A percentile compares a stretch with the other conserved stretches of the same genome.
Evolutionary conservation across 805 yeast species (phyloP).

Genomic region (Myxozyma lipomycoides): DNA sequence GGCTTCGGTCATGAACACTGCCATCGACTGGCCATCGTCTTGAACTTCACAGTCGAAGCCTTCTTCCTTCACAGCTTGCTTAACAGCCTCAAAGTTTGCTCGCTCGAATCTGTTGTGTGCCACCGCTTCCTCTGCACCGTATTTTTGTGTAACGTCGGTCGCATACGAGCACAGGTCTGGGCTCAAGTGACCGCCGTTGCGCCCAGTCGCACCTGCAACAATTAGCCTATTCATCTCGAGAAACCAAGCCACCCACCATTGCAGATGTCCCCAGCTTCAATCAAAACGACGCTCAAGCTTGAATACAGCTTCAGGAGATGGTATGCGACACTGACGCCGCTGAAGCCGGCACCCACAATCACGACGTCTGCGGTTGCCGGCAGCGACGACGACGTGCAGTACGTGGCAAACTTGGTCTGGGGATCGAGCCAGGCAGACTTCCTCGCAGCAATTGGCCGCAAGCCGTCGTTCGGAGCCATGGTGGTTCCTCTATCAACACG

Average conservation of each 20-base stretch:
- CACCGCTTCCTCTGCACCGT: slow-evolving; percentile 37
- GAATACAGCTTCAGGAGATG: slow-evolving; percentile 34
- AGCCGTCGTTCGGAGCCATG: background rate
- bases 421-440: slow-evolving; percentile 21
- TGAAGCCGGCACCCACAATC: slow-evolving; percentile 47
- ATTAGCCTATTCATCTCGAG: background rate
- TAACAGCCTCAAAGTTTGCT: slow-evolving; percentile 37
- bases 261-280: slow-evolving; percentile 44
- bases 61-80: slow-evolving; percentile 37
- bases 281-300: slow-evolving; percentile 35
- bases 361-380: slow-evolving; percentile 42
- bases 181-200: slow-evolving; percentile 50
- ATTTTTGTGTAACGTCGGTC: slow-evolving; percentile 14
- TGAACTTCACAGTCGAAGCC: slow-evolving; percentile 42
- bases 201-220: slow-evolving; percentile 41
- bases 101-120: slow-evolving; percentile 41
- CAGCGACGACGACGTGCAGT: slow-evolving; percentile 26
- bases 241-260: slow-evolving; percentile 33
- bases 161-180: slow-evolving; percentile 33
- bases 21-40: slow-evolving; percentile 38
- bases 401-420: slow-evolving; percentile 10
- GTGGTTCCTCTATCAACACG: too few species aligned
- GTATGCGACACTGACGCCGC: slow-evolving; percentile 44
- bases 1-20: slow-evolving; percentile 22
- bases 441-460: slow-evolving; percentile 1